phyloP scores from a whole-genome alignment of 305 asterid species.

The Rubia occidens region DNA sequence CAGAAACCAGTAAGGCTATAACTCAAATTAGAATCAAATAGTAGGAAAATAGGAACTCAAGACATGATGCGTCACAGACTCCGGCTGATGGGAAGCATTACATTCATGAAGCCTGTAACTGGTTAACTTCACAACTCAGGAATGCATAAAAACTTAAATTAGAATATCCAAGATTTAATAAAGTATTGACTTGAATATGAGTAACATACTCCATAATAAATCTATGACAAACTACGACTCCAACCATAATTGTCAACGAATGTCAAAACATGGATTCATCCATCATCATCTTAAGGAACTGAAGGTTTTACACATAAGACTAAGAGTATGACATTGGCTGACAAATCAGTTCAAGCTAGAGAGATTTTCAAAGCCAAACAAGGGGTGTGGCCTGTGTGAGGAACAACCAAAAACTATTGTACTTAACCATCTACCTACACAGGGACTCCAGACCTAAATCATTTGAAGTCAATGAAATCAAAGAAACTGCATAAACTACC shows the following conservation, averaged over 20 bases:
- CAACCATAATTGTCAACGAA: background rate
- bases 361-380: background rate
- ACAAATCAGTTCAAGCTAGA: background rate
- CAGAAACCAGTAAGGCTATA: background rate
- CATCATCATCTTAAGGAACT: background rate
- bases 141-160: background rate
- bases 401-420: background rate
- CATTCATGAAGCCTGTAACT: background rate
- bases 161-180: background rate
- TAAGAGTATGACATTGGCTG: background rate
- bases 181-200: background rate
- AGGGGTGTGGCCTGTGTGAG: background rate
- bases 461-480: background rate
- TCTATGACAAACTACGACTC: background rate
- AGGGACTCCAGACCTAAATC: background rate
- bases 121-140: background rate
- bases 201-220: background rate
- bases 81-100: background rate
- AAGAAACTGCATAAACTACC: background rate
- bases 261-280: background rate
- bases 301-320: too few relatives aligned
- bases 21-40: background rate
- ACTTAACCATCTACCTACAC: background rate
- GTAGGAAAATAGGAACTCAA: background rate
- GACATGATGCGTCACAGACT: background rate